Evolutionary conservation across 2,329 filamentous ascomycete species (phyloP).

Genomic region (Paecilomyces formosus): DNA sequence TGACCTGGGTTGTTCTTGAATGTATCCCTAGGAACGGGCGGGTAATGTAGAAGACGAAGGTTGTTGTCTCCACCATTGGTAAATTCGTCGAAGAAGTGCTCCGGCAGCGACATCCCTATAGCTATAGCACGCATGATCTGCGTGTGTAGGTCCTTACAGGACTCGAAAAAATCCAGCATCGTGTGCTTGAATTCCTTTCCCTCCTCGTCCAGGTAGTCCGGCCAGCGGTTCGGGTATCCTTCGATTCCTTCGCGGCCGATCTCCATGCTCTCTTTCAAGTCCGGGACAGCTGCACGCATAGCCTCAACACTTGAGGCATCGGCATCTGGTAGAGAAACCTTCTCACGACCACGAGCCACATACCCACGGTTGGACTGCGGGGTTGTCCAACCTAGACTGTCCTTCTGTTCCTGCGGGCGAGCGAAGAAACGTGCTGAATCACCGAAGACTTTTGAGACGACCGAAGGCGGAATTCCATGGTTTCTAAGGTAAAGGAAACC

Average conservation of each 20-base stretch:
- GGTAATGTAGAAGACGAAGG: conserved; percentile 70
- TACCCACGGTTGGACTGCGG: conserved; percentile 69
- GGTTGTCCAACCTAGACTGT: conserved; percentile 62
- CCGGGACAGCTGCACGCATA: conserved; percentile 45
- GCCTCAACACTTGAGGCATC: conserved; percentile 52
- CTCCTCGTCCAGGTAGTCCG: conserved; percentile 44
- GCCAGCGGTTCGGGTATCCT: conserved; percentile 72
- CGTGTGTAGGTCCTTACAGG: conserved; percentile 66
- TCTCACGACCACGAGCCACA: conserved; percentile 63
- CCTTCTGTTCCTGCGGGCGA: conserved; percentile 56
- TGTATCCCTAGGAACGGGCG: conserved; percentile 56
- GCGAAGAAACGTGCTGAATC: conserved; percentile 65
- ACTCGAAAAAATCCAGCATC: conserved; percentile 69
- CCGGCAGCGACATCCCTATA: conserved; percentile 66
- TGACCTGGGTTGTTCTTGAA: conserved; percentile 62
- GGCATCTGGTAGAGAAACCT: conserved; percentile 51
- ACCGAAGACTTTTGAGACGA: conserved; percentile 56
- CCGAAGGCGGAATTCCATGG: conserved; percentile 58
- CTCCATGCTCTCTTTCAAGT: conserved; percentile 54
- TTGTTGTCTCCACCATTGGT: conserved; percentile 65
- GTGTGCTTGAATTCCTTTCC: conserved; percentile 58
- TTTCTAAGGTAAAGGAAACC: conserved; percentile 87
- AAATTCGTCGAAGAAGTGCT: conserved; percentile 68
- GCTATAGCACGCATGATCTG: conserved; percentile 80
- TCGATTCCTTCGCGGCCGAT: conserved; percentile 55